Conservation (phyloP, 2,329 filamentous ascomycete genomes). For the Decorospora gaudefroyi region DNA sequence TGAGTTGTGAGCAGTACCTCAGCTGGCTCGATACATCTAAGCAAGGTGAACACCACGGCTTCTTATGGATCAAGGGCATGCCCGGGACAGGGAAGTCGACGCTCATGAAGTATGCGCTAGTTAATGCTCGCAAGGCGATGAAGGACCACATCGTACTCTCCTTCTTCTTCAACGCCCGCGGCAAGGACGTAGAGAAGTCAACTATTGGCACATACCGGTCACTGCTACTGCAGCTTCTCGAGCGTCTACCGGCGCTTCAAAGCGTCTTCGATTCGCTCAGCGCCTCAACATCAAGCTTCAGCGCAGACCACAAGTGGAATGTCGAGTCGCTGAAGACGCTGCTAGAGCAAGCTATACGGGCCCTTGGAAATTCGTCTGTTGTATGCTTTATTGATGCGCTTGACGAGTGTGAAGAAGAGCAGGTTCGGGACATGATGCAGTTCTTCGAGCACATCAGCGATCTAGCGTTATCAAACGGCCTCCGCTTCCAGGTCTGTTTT, state of each 20-base stretch:
- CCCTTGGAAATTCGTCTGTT: conserved; percentile 18
- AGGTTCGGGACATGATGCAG: conserved; percentile 52
- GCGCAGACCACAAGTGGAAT: conserved; percentile 17
- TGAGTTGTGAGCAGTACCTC: conserved; percentile 40
- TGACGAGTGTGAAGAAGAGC: conserved; percentile 55
- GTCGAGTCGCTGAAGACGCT: conserved; percentile 20
- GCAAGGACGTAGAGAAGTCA: conserved; percentile 26
- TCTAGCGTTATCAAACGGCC: conserved; percentile 10
- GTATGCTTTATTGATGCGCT: conserved; percentile 51
- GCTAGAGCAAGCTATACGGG: conserved; percentile 23
- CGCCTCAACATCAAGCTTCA: conserved; percentile 5
- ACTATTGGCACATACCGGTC: conserved; percentile 32
- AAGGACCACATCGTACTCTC: conserved; percentile 12
- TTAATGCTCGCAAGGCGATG: conserved; percentile 12
- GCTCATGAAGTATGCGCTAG: conserved; percentile 45
- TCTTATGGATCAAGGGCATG: conserved; percentile 56
- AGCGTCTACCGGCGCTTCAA: conserved; percentile 15
- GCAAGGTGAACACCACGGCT: conserved; percentile 42
- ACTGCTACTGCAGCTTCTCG: conserved; percentile 17
- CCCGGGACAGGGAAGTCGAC: conserved; percentile 50
- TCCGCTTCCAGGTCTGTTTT: conserved; percentile 30
- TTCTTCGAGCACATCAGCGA: conserved; percentile 51
- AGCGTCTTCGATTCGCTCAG: conserved; percentile 8
- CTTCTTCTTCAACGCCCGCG: conserved; percentile 40
- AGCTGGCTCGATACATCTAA: conserved; percentile 46